Percentiles rank a stretch among this genome's conserved stretches.
Conservation (phyloP, 2,329 filamentous ascomycete genomes). For the Penicillium sp. region DNA sequence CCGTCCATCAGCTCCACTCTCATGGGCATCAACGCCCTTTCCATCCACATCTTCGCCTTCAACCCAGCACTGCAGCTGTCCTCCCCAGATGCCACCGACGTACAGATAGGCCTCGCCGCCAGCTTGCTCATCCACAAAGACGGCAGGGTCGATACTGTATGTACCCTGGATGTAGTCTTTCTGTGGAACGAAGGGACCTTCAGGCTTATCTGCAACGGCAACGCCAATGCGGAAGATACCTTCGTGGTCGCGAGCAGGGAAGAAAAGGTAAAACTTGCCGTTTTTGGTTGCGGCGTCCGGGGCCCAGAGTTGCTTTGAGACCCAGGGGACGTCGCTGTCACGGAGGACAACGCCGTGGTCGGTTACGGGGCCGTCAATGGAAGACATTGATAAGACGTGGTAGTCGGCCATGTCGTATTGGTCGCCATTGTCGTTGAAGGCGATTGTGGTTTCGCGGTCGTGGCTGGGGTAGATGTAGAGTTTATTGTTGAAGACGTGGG, state of each 20-base stretch:
- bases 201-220: conserved; percentile 61
- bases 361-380: conserved; percentile 58
- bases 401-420: conserved; percentile 85
- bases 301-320: conserved; percentile 75
- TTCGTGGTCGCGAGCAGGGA: conserved; percentile 69
- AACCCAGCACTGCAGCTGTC: conserved; percentile 73
- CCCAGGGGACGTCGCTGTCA: conserved; percentile 70
- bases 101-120: conserved; percentile 63
- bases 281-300: conserved; percentile 70
- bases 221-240: conserved; percentile 74
- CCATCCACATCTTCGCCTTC: conserved; percentile 47
- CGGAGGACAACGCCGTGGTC: conserved; percentile 72
- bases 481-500: conserved; percentile 73
- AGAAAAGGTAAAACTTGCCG: conserved; percentile 73
- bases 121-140: conserved; percentile 67
- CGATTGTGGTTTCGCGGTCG: conserved; percentile 71
- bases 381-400: conserved; percentile 69
- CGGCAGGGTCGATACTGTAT: conserved; percentile 75
- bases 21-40: conserved; percentile 24
- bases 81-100: conserved; percentile 78
- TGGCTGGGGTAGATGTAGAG: conserved; percentile 81
- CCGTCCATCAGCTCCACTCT: conserved; percentile 22
- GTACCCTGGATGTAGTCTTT: conserved; percentile 64
- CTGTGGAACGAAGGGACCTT: conserved; percentile 69
- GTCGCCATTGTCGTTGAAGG: conserved; percentile 80